These are phyloP conservation scores for Kalmusia sp. DNA, from an alignment of 2,329 filamentous ascomycete species.

Conservation along the genomic window DNA sequence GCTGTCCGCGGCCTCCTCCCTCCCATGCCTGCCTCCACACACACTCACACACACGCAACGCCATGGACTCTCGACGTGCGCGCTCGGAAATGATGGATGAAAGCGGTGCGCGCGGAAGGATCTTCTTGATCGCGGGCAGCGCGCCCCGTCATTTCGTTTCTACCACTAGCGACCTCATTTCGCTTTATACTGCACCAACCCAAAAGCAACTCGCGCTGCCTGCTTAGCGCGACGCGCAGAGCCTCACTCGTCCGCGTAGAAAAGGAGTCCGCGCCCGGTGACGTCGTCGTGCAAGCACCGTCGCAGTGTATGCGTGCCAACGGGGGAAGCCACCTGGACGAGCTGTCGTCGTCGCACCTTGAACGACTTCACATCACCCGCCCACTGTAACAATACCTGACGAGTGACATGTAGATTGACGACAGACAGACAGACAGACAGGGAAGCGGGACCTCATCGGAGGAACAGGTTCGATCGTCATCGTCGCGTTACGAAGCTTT, in stretches of 20 bases:
- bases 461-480: no score
- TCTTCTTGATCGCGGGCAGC: not conserved
- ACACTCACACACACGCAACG: not conserved
- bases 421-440: no score
- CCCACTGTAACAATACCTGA: not conserved
- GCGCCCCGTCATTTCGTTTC: slow-evolving; percentile 3
- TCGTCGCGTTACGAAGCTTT: no score
- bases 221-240: not conserved
- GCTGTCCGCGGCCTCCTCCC: not conserved
- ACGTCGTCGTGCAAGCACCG: not conserved
- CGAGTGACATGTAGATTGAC: not conserved
- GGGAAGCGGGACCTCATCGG: no score
- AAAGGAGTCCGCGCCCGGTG: slow-evolving; percentile 1
- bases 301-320: not conserved
- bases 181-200: slow-evolving; percentile 3
- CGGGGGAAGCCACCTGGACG: not conserved
- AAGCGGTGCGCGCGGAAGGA: not conserved
- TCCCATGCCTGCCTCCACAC: not conserved
- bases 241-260: not conserved
- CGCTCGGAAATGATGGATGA: slow-evolving; percentile 2
- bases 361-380: not conserved
- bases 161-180: slow-evolving; percentile 2
- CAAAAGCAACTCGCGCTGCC: not conserved
- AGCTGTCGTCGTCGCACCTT: not conserved
- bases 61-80: no score